Conservation (phyloP, 176 grass and related monocot genomes). For the Chrysopogon serrulatus region DNA sequence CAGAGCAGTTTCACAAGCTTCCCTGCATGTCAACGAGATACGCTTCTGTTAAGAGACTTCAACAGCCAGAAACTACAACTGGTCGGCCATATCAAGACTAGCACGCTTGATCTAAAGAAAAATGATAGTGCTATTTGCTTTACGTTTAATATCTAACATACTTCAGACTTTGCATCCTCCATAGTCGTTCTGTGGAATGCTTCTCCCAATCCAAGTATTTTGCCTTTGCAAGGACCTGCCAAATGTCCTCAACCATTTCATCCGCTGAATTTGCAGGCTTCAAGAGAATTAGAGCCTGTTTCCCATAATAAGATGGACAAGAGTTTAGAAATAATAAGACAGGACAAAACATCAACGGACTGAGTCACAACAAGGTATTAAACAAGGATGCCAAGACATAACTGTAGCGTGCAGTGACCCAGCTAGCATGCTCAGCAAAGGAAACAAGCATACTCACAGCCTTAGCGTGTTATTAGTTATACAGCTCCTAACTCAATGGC, state of each 20-base stretch:
- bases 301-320: background rate
- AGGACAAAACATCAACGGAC: background rate
- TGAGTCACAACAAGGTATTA: background rate
- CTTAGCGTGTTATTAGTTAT: background rate
- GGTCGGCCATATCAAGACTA: background rate
- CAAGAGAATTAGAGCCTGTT: conserved; percentile 63
- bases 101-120: background rate
- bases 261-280: conserved; percentile 33
- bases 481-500: background rate
- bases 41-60: background rate
- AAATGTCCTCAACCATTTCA: conserved; percentile 58
- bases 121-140: background rate
- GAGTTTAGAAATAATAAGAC: background rate
- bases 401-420: background rate
- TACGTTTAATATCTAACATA: background rate
- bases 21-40: conserved; percentile 28
- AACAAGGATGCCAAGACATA: background rate
- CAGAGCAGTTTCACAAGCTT: conserved; percentile 70
- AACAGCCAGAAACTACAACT: background rate
- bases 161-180: conserved; percentile 66
- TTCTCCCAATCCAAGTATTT: conserved; percentile 78
- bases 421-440: too few species aligned
- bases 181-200: conserved; percentile 49
- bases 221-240: conserved; percentile 68
- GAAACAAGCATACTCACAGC: background rate